Evolutionary conservation across 306 rosid species (phyloP).

Genomic region (Pyrus communis): DNA sequence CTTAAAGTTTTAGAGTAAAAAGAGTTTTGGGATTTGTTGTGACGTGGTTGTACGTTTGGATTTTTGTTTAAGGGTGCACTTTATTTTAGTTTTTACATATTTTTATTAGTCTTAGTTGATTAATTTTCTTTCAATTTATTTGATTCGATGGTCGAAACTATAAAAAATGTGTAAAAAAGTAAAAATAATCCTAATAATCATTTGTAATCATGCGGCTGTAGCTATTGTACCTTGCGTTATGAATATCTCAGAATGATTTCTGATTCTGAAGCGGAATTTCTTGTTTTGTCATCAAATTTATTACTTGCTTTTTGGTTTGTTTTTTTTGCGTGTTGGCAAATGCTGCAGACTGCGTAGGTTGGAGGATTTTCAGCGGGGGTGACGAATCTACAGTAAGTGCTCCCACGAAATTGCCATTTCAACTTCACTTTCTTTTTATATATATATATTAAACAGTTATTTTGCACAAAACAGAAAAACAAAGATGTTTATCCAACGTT

Average conservation of each 20-base stretch:
- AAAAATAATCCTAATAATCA: too few species aligned
- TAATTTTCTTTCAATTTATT: too few species aligned
- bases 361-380: slow-evolving; percentile 56
- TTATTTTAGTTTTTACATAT: too few species aligned
- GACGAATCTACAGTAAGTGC: slow-evolving; percentile 64
- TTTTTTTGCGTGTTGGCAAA: neutral
- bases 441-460: too few species aligned
- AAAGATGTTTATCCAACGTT: neutral
- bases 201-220: neutral
- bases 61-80: neutral
- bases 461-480: neutral
- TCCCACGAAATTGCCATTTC: slow-evolving; percentile 14
- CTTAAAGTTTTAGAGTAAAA: neutral
- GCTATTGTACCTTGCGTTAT: neutral
- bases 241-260: neutral
- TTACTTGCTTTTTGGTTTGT: neutral
- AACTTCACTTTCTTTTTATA: neutral
- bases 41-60: neutral
- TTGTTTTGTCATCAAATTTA: neutral
- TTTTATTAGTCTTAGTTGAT: too few species aligned
- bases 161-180: fast-evolving
- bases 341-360: slow-evolving; percentile 61
- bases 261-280: neutral
- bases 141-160: too few species aligned
- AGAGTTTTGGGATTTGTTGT: neutral